Evolutionary conservation across 495 filamentous ascomycete genomes (phyloP), one percentile per base, ranked within the genome.

Genomic region (Xylaria flabelliformis): DNA sequence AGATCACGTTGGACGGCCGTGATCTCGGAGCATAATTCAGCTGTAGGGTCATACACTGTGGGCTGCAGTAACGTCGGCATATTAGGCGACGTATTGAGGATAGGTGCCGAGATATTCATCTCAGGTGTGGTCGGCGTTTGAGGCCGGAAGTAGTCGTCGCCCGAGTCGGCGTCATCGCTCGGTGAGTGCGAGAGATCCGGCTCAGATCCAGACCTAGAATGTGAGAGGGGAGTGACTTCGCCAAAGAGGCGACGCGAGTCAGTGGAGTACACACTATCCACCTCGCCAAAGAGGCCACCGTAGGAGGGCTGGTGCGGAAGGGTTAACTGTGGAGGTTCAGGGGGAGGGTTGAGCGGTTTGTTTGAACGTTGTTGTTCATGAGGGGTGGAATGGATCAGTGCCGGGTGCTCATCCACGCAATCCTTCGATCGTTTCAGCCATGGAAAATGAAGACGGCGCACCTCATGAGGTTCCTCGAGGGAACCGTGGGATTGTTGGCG

Each of bases 21-120:
- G 70, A 85, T 84, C 26, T 83, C 84, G 6, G 80, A 78, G 32
- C 78, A 77, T 39, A 77, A 70, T 12, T 74, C 80, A 32, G 80
- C 78, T 2, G 79, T 82, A 1, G 85, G 84, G 61, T 85, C 81
- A 74, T 87, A 87, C 21, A 86, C 80, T 8, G 83, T 80, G 1
- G 85, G 81, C 19, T 81, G 83, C 9, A 86, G 75, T 29, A 73
- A 55, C 34, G 72, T 32, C 84, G 75, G 39, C 81, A 88, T 87
- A 4, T 58, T 58, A 13, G 86, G 82, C 13, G 78, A 77, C 0
- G 80, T 73, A 53, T 76, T 71, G n/a, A 84, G 81, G 67, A 88
- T 84, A 10, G 86, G 86, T 8, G 81, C 78, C 1, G 84, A 85
- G 76, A 88, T 87, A 17, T 66, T 34, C 48, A 51, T 51, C 48